phyloP scores from a whole-genome alignment of 2,329 filamentous ascomycete species.

The Pseudocercospora macadamiae region DNA sequence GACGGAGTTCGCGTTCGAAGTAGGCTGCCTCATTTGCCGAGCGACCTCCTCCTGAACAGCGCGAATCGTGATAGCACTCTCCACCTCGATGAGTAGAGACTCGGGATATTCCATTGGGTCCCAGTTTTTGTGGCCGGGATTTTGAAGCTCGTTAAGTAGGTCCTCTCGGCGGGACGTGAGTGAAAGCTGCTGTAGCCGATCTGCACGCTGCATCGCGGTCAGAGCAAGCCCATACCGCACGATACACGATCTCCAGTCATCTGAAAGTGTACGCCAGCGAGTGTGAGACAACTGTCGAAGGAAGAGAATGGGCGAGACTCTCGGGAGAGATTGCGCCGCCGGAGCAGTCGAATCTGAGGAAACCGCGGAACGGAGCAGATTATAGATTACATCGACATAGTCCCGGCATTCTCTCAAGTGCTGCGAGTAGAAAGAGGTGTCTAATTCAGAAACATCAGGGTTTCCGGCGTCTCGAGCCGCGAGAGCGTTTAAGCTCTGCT shows the following conservation, averaged over 20 bases:
- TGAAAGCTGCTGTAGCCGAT: conserved; percentile 42
- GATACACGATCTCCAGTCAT: conserved; percentile 32
- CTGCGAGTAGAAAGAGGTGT: background rate
- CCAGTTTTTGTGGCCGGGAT: conserved; percentile 61
- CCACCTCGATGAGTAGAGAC: conserved; percentile 69
- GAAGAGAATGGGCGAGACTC: conserved; percentile 6
- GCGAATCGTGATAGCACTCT: conserved; percentile 65
- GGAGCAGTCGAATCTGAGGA: background rate
- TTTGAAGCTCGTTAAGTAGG: conserved; percentile 49
- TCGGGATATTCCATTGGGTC: conserved; percentile 57
- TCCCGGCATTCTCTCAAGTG: conserved; percentile 1
- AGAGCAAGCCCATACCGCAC: conserved; percentile 50
- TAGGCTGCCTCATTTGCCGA: conserved; percentile 59
- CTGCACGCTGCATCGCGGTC: conserved; percentile 50
- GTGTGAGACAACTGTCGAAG: conserved; percentile 9
- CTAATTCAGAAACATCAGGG: background rate
- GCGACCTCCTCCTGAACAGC: conserved; percentile 66
- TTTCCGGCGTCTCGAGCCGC: background rate
- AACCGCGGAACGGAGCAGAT: too few species aligned
- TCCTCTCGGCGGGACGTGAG: conserved; percentile 11
- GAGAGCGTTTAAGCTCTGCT: conserved; percentile 12
- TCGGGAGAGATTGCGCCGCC: background rate
- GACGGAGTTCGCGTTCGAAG: conserved; percentile 54
- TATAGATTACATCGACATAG: conserved; percentile 1
- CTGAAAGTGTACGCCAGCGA: conserved; percentile 8